Evolutionary conservation across 192 early-diverging fungal genomes (phyloP).

Genomic region (Lunasporangiospora selenospora): DNA sequence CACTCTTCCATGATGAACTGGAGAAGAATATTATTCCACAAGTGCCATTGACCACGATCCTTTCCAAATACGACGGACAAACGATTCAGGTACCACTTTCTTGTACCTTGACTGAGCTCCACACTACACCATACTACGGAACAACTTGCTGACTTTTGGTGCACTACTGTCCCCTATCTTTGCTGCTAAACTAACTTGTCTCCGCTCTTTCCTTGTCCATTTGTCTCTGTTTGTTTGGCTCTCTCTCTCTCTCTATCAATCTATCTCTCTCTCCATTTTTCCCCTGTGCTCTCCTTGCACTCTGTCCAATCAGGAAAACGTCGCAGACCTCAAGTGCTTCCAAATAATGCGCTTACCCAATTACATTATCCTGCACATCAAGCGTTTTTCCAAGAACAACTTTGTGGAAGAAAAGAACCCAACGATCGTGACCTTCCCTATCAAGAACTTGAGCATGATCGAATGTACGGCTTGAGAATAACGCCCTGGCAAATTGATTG

Average conservation of each 20-base stretch:
- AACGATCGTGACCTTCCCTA: conserved; percentile 95
- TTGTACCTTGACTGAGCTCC: no score
- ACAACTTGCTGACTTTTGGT: no score
- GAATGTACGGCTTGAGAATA: no score
- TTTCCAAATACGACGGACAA: conserved; percentile 87
- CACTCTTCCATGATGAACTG: conserved; percentile 87
- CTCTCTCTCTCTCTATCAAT: no score
- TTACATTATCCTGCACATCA: conserved; percentile 92
- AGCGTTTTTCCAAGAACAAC: conserved; percentile 87
- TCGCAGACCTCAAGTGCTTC: conserved; percentile 70
- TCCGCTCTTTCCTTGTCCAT: background rate
- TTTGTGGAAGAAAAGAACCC: conserved; percentile 92
- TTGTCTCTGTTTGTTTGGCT: no score
- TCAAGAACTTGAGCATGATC: conserved; percentile 84
- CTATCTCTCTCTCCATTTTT: no score
- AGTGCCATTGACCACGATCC: conserved; percentile 78
- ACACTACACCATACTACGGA: no score
- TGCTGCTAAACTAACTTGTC: no score
- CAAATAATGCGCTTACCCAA: conserved; percentile 78
- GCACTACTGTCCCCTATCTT: no score
- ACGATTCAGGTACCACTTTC: conserved; percentile 67
- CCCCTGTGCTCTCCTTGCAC: no score
- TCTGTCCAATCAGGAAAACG: conserved; percentile 52
- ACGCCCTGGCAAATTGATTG: no score
- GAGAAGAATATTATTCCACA: conserved; percentile 94